phyloP scores from a whole-genome alignment of 768 basidiomycete genomes.

The Hypholoma sublateritium region DNA sequence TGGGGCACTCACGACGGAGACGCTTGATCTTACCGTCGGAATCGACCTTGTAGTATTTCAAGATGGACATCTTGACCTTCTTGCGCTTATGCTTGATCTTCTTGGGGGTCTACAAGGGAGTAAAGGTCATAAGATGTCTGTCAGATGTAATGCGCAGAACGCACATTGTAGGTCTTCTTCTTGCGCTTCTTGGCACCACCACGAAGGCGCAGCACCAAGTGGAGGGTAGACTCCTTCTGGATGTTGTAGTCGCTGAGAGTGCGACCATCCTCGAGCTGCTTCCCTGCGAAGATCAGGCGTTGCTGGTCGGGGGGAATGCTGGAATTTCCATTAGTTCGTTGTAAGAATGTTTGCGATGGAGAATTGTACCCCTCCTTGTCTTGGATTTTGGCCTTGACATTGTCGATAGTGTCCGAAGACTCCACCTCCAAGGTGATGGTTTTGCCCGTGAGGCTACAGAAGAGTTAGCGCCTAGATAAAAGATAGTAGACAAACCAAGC shows the following conservation, averaged over 20 bases:
- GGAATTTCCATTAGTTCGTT: not conserved
- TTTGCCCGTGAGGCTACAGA: slow-evolving; percentile 90
- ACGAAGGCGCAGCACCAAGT: slow-evolving; percentile 95
- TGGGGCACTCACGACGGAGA: slow-evolving; percentile 93
- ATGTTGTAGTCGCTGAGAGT: slow-evolving; percentile 96
- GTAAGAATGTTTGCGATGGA: slow-evolving; percentile 7
- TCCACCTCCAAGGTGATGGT: slow-evolving; percentile 98
- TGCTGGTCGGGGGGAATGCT: slow-evolving; percentile 95
- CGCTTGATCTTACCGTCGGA: slow-evolving; percentile 99
- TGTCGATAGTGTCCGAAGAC: slow-evolving; percentile 96
- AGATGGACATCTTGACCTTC: slow-evolving; percentile 99
- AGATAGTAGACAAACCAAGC: slow-evolving; percentile 26
- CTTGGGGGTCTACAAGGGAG: slow-evolving; percentile 77
- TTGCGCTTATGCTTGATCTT: slow-evolving; percentile 99
- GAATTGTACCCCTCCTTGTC: slow-evolving; percentile 87
- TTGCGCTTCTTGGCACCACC: slow-evolving; percentile 99
- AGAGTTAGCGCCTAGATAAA: slow-evolving; percentile 3
- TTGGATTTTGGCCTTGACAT: slow-evolving; percentile 97
- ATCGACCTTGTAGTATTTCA: slow-evolving; percentile 99
- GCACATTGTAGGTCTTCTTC: slow-evolving; percentile 98
- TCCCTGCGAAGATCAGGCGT: slow-evolving; percentile 98
- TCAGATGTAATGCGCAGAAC: slow-evolving; percentile 24
- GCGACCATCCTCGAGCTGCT: slow-evolving; percentile 99
- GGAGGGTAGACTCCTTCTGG: slow-evolving; percentile 99
- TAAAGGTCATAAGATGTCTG: slow-evolving; percentile 1